These are phyloP conservation scores for Penicillium oxalicum DNA, from an alignment of 2,329 filamentous ascomycete species.

Conservation along the genomic window DNA sequence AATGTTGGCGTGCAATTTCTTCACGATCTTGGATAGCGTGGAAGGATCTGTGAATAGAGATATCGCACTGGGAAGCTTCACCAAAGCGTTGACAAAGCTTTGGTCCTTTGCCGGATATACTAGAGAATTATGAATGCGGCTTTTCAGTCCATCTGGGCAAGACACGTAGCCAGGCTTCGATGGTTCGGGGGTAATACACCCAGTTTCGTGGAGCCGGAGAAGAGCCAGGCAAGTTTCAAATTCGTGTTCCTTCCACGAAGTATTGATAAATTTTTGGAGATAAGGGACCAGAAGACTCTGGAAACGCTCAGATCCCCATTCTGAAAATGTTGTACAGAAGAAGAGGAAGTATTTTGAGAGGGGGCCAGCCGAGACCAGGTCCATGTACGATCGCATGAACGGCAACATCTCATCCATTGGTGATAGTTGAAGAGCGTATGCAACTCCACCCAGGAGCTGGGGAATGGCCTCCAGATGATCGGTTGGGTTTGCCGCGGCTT, in stretches of 20 bases:
- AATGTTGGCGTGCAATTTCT: constrained; percentile 60
- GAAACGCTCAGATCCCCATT: constrained; percentile 69
- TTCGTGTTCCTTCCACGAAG: constrained; percentile 65
- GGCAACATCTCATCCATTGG: constrained; percentile 74
- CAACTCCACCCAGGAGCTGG: constrained; percentile 42
- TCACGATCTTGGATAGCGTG: constrained; percentile 59
- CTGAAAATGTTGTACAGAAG: constrained; percentile 76
- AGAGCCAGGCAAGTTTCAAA: constrained; percentile 63
- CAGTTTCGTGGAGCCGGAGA: constrained; percentile 50
- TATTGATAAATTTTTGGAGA: constrained; percentile 76
- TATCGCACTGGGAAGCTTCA: constrained; percentile 58
- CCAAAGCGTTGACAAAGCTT: constrained; percentile 61
- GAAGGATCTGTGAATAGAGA: constrained; percentile 55
- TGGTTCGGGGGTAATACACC: constrained; percentile 48
- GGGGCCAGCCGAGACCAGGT: constrained; percentile 57
- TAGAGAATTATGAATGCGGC: constrained; percentile 65
- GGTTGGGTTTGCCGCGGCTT: constrained; percentile 20
- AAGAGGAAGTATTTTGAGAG: constrained; percentile 70
- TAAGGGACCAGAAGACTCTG: constrained; percentile 69
- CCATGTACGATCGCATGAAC: constrained; percentile 59
- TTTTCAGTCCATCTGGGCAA: constrained; percentile 55
- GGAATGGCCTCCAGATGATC: constrained; percentile 24
- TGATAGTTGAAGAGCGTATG: constrained; percentile 67
- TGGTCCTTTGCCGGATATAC: constrained; percentile 52
- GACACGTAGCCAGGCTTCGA: constrained; percentile 35